These are phyloP conservation scores for Lentinula aciculospora DNA, from an alignment of 768 basidiomycete species.

Conservation along the genomic window DNA sequence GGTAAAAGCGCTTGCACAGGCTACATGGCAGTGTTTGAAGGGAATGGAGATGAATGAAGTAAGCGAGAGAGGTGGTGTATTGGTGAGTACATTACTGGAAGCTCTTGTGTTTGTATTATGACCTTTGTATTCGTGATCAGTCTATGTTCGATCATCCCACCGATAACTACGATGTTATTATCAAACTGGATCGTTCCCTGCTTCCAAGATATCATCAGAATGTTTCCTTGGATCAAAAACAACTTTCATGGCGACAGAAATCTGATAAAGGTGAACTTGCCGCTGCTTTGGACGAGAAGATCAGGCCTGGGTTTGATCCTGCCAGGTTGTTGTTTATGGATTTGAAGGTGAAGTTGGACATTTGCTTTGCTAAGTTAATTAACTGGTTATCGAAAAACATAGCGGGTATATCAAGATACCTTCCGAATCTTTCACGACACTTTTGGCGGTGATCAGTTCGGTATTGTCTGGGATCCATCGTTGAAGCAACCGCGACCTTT, in stretches of 20 bases:
- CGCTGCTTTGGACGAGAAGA: constrained; percentile 1
- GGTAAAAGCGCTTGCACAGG: constrained; percentile 66
- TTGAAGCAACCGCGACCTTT: constrained; percentile 60
- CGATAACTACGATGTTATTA: constrained; percentile 79
- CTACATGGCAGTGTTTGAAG: constrained; percentile 59
- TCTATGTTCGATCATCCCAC: constrained; percentile 82
- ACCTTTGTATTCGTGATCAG: constrained; percentile 31
- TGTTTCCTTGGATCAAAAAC: constrained; percentile 41
- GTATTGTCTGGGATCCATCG: constrained; percentile 82
- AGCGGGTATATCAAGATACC: constrained; percentile 72
- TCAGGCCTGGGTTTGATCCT: constrained; percentile 79
- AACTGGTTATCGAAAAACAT: not conserved
- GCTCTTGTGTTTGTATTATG: not conserved
- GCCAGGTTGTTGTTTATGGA: constrained; percentile 61
- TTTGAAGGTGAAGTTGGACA: constrained; percentile 40
- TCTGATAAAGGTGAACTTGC: constrained; percentile 34
- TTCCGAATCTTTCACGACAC: constrained; percentile 82
- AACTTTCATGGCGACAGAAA: constrained; percentile 34
- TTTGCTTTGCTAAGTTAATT: not conserved
- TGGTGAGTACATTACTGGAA: constrained; percentile 12
- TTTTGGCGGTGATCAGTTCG: constrained; percentile 73
- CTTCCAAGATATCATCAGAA: constrained; percentile 77
- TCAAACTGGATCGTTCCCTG: constrained; percentile 61
- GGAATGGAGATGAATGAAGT: constrained; percentile 48
- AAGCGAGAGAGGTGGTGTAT: constrained; percentile 53